Percentiles rank a stretch among this genome's conserved stretches.
Conservation (phyloP, 1,284 basidiomycete species). For the Cryptococcus sp. region DNA sequence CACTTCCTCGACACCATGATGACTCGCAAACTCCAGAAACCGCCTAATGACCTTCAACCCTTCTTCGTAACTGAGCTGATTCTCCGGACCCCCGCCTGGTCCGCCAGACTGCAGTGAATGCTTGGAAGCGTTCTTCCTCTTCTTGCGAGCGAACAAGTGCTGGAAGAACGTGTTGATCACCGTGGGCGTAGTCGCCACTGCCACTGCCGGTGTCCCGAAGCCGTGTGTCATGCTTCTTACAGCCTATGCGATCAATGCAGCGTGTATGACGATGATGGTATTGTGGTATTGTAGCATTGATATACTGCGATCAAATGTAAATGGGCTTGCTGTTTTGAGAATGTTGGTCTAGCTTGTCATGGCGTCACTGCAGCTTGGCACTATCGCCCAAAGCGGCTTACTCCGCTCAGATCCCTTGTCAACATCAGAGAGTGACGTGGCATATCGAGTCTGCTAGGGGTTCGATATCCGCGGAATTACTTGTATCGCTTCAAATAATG, state of each 20-base stretch:
- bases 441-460: too few species aligned
- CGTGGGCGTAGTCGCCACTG: constrained; percentile 46
- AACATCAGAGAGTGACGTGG: too few species aligned
- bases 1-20: constrained; percentile 52
- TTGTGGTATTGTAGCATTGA: too few species aligned
- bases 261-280: too few species aligned
- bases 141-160: constrained; percentile 35
- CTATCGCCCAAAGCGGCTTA: too few species aligned
- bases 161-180: constrained; percentile 49
- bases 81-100: constrained; percentile 43
- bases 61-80: constrained; percentile 50
- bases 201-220: constrained; percentile 44
- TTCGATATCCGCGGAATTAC: too few species aligned
- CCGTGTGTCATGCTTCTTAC: constrained; percentile 22
- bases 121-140: constrained; percentile 23
- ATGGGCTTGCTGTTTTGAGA: neutral
- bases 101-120: constrained; percentile 31
- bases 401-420: too few species aligned
- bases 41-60: constrained; percentile 45
- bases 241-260: too few species aligned
- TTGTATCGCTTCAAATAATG: too few species aligned
- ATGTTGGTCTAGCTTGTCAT: too few species aligned
- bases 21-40: constrained; percentile 47
- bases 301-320: neutral
- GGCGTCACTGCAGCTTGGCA: too few species aligned